These are phyloP conservation scores for Solioccasus polychromus DNA, from an alignment of 768 basidiomycete species.

Conservation along the genomic window DNA sequence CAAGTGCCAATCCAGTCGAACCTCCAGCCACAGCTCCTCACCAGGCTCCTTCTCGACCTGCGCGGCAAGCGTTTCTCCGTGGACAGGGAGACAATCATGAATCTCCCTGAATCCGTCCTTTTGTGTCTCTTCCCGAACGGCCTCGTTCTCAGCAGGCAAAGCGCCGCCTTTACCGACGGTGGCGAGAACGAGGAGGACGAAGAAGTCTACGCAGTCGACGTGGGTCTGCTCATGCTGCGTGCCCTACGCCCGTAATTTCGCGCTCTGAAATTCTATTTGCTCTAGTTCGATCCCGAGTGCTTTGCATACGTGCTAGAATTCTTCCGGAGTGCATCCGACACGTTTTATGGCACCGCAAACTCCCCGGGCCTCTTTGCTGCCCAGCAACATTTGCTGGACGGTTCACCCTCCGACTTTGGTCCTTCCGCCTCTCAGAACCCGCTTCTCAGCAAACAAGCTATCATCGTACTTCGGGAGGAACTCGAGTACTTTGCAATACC, in stretches of 20 bases:
- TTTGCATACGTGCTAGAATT: conserved; percentile 92
- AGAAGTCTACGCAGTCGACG: conserved; percentile 94
- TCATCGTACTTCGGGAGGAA: conserved; percentile 97
- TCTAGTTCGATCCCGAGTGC: conserved; percentile 94
- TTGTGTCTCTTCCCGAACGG: conserved; percentile 98
- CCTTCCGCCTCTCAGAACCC: conserved; percentile 82
- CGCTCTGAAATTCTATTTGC: conserved; percentile 2
- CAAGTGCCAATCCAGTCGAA: conserved; percentile 59
- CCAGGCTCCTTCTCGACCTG: conserved; percentile 87
- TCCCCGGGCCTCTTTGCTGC: conserved; percentile 73
- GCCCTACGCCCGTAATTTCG: not conserved
- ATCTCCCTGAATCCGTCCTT: conserved; percentile 94
- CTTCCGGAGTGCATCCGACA: conserved; percentile 83
- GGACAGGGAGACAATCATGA: conserved; percentile 97
- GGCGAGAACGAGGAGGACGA: conserved; percentile 78
- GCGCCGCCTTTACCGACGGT: conserved; percentile 68
- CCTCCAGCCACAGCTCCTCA: conserved; percentile 83
- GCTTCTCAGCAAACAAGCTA: conserved; percentile 91
- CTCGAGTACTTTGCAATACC: conserved; percentile 98
- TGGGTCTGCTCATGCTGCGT: conserved; percentile 45
- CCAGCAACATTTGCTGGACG: conserved; percentile 77
- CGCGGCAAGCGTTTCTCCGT: conserved; percentile 90
- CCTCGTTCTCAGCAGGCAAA: conserved; percentile 87
- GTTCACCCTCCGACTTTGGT: conserved; percentile 54
- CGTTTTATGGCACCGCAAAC: conserved; percentile 84